Base-by-base conservation (phyloP, 2,329 filamentous ascomycete species). In the Aspergillus ruber region DNA sequence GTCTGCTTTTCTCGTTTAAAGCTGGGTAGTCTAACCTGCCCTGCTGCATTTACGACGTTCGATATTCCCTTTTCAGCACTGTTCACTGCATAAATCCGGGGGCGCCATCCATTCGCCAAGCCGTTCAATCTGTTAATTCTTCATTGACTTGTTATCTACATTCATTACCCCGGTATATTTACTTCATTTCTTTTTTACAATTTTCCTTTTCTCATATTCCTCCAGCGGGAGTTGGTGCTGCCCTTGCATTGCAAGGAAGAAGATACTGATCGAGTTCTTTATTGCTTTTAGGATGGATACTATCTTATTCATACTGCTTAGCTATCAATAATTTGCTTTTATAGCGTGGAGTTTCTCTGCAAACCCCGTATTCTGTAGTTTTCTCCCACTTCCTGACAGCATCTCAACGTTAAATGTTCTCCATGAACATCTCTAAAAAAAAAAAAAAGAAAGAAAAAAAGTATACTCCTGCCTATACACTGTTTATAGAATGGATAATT, bases 221-320 rank as follows among this genome's bases (percentile, higher is more conserved):
- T 64, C 56, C 53, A 65, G 61, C 63, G 59, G 62, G 64, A 60
- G 61, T 66, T 65, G 56, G 57, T 61, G 56, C 53, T 56, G 57
- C 50, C 48, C 52, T 59, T 44, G 36, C 36, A 21, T 20, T 20
- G 36, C 36, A 39, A 39, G 36, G 17, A 39, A 39, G 36, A 20
- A 20, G 18, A 18, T 39, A 15, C 10, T 39, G 17, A 12, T 39
- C 15, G 18, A 18, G n/a, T 12, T 39, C 18, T 12, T 20, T 21
- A 39, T 10, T 15, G 10, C 36, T 39, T 20, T 17, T 4, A 36
- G 33, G 33, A 36, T 17, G 33, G 33, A 18, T 18, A 36, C 9
- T 36, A 15, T n/a, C 6, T 15, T 17, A 36, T 36, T 36, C 25
- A 29, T 29, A 29, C 21, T 9, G 25, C 12, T 29, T 29, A 29